Evolutionary conservation across 176 grass and related monocot genomes (phyloP), one percentile per base, ranked within the genome.

Genomic region (Elymus sibiricus): DNA sequence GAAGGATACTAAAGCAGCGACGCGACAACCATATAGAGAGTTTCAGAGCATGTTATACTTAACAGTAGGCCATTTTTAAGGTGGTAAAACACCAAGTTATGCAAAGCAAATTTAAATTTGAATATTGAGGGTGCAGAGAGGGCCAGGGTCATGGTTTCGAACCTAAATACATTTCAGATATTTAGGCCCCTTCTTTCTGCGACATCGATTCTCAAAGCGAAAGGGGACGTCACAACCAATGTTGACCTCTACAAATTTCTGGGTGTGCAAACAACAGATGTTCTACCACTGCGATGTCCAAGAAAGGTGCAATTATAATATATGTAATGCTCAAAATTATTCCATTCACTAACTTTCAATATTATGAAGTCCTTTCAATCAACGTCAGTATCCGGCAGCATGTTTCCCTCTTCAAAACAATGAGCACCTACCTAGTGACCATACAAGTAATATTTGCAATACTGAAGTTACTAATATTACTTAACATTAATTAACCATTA

Each of bases 331-430:
- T 67, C 11, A 83, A 37, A 43, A 55, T 56, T 43, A 72, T 79
- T 82, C 47, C 69, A 77, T 49, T 40, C 55, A 85, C 55, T 83
- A 77, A 95, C 96, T 93, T 98, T 93, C 64, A 94, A 73, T 55
- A 92, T 70, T 26, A 90, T 94, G 78, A 91, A 95, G 39, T 95
- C 96, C 31, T 86, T 98, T 88, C 93, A 78, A 69, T 94, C 91
- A 61, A 89, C 79, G 22, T 95, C 95, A 65, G 96, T 81, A 89
- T 92, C 90, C 64, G 95, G 86, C 90, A 95, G 96, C 39, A 98
- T 93, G 89, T 98, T 98, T 86, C 96, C 96, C 92, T 98, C 96
- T 85, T 98, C 96, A 77, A 95, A 98, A 92, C 95, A 98, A 93
- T 98, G 96, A 53, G 93, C 74, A n/a, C n/a, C 93, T 78, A 95